Conservation (phyloP, 2,329 filamentous ascomycete genomes). For the Aspergillus spinulosporus region DNA sequence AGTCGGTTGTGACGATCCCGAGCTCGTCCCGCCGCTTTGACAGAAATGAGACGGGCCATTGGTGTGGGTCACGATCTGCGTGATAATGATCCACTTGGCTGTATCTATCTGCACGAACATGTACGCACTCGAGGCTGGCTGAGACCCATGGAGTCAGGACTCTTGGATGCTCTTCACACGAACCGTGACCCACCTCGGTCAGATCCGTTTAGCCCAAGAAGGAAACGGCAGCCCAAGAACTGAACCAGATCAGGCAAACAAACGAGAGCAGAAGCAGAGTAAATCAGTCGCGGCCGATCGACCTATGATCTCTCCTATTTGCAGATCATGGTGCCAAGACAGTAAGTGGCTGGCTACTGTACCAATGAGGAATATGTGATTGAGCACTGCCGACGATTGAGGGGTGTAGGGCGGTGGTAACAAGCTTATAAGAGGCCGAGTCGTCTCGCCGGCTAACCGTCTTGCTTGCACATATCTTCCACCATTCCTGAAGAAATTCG, state of each 20-base stretch:
- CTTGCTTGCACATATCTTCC: not conserved
- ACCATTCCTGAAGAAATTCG: not conserved
- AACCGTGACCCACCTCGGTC: not conserved
- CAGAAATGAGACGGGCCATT: not conserved
- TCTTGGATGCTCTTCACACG: not conserved
- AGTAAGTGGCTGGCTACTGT: not conserved
- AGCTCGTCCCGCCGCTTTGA: not conserved
- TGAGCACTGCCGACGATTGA: not conserved
- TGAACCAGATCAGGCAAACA: not conserved
- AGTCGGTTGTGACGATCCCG: not conserved
- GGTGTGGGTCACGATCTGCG: conserved; percentile 7
- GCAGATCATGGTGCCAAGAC: conserved; percentile 2
- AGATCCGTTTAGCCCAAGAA: not conserved
- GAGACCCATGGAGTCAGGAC: not conserved
- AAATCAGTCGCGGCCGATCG: not conserved
- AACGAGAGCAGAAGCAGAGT: not conserved
- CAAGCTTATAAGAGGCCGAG: not conserved
- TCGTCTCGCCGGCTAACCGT: not conserved
- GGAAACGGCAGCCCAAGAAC: not conserved
- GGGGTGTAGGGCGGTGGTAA: not conserved
- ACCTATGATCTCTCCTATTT: not conserved
- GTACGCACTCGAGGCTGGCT: not conserved
- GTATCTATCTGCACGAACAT: not conserved
- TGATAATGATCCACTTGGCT: not conserved
- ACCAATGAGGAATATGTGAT: conserved; percentile 1